Conservation (phyloP, 768 basidiomycete genomes). For the Russula emetica region DNA sequence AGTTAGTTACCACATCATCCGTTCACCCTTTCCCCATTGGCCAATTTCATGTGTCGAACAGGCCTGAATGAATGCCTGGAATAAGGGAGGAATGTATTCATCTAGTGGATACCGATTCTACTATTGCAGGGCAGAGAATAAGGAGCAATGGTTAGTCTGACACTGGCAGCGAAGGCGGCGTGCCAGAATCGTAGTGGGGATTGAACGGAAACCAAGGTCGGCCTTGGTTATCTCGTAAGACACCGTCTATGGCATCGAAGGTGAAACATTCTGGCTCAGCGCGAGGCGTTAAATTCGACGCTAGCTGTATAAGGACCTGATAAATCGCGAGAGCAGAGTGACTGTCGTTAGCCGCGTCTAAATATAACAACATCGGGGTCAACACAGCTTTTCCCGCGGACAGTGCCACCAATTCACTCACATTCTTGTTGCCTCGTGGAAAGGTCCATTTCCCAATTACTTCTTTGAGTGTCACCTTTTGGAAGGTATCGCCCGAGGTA, state of each 20-base stretch:
- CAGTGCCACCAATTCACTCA: conserved; percentile 36
- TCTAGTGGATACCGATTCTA: neutral
- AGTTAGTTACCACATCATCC: too few relatives aligned
- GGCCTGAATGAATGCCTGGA: neutral
- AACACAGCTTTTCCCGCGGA: neutral
- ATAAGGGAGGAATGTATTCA: neutral
- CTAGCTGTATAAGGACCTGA: conserved; percentile 44
- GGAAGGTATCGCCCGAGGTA: conserved; percentile 50
- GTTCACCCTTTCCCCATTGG: too few relatives aligned
- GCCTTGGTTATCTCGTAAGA: conserved; percentile 38
- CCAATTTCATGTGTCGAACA: neutral
- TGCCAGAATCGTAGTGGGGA: conserved; percentile 53
- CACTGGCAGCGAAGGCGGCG: neutral
- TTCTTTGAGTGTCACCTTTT: conserved; percentile 59
- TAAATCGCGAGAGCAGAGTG: conserved; percentile 59
- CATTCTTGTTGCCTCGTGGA: conserved; percentile 51
- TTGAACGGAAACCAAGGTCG: conserved; percentile 53
- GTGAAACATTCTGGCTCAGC: conserved; percentile 46
- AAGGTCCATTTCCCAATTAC: conserved; percentile 64
- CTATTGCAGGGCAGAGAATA: neutral
- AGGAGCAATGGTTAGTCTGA: neutral
- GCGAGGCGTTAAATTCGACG: conserved; percentile 36
- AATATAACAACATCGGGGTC: neutral
- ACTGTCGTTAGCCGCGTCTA: conserved; percentile 72
- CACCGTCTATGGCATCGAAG: conserved; percentile 51